Evolutionary conservation across 306 rosid species (phyloP), one percentile per base, ranked within the genome.

Genomic region (Sindora glabra): DNA sequence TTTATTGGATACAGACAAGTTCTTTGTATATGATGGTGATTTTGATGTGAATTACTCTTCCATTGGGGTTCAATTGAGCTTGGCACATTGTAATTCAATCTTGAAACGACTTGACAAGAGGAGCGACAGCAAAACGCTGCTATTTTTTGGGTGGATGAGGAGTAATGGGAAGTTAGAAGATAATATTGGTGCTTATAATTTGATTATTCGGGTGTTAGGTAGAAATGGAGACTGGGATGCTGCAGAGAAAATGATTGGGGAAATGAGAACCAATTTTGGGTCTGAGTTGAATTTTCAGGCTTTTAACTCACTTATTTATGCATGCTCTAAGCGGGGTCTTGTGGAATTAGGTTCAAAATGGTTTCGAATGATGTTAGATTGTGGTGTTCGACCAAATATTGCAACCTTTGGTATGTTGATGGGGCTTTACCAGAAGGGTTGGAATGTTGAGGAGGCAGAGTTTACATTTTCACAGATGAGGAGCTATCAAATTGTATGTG

Each of bases 361-460:
- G 96, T 86, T 92, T 58, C 64, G 32, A 8, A 67, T 74, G 83
- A 86, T 92, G 98, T 48, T 88, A 19, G 77, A 80, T 6, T 68
- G 42, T n/a, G 70, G 42, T 33, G 88, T 81, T 16, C 68, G 10
- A 22, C 98, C 98, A 0, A 86, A 92, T 3, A 44, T 68, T 8
- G 90, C 98, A 1, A 86, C 95, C 4, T 77, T 88, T 47, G 92
- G 92, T 27, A 86, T 81, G 89, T 62, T 92, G 6, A 92, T 92
- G 96, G 76, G 82, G 27, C 86, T 86, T 48, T 88, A 80, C 55
- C 84, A 71, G 65, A 92, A 81, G 79, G 74, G 78, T 6, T 86
- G 80, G 81, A 75, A 53, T 23, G 69, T 88, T 22, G 81, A 86
- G 37, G 96, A 88, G 70, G 90, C 98, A 0, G 95, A 86, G 62